Evolutionary conservation across 108 stramenopile species (phyloP).

Genomic region (Seminavis robusta): DNA sequence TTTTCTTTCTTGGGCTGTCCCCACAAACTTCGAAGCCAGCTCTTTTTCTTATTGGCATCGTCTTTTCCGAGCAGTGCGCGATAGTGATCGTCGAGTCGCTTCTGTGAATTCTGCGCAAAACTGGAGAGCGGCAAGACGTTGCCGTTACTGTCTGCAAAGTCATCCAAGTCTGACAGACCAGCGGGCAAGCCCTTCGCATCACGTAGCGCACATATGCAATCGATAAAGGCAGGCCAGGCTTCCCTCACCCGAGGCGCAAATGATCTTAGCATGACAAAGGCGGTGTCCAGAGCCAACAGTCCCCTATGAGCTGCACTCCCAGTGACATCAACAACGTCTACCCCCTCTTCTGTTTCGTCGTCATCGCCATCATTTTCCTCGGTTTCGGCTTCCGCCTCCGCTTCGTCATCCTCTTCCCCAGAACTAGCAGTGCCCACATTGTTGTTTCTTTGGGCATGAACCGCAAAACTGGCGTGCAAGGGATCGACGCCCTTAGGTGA

Average conservation of each 20-base stretch:
- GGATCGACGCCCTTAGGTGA: neutral
- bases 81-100: conserved; percentile 52
- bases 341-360: conserved; percentile 28
- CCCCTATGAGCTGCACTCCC: conserved; percentile 79
- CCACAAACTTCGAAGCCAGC: conserved; percentile 45
- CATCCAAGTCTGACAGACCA: conserved; percentile 72
- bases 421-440: neutral
- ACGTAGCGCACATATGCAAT: conserved; percentile 66
- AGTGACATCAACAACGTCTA: conserved; percentile 28
- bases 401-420: neutral
- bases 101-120: conserved; percentile 52
- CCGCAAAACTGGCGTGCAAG: neutral
- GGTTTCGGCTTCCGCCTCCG: conserved; percentile 11
- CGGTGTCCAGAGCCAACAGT: conserved; percentile 64
- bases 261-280: conserved; percentile 57
- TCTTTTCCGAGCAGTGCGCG: conserved; percentile 20
- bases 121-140: conserved; percentile 61
- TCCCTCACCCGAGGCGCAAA: conserved; percentile 38
- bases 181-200: conserved; percentile 67
- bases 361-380: conserved; percentile 11
- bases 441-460: neutral
- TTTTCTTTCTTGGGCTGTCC: conserved; percentile 13
- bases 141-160: conserved; percentile 83
- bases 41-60: conserved; percentile 14
- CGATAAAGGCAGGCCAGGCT: conserved; percentile 65